Evolutionary conservation across 441 rosid species (phyloP).

Genomic region (Erodium texanum): DNA sequence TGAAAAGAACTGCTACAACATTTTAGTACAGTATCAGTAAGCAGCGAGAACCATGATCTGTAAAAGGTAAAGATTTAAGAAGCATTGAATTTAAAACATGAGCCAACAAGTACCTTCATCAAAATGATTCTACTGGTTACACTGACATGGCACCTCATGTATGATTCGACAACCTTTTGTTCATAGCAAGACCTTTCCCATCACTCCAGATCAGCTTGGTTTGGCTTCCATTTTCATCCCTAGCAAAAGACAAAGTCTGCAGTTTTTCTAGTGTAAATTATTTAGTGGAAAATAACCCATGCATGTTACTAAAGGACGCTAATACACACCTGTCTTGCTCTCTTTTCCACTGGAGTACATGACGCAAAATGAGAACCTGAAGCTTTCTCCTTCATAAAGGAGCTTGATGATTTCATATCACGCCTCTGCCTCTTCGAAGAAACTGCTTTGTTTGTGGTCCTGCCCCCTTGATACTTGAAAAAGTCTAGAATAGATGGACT

Average conservation of each 20-base stretch:
- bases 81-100: background rate
- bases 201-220: constrained; percentile 78
- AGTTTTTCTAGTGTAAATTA: constrained; percentile 6
- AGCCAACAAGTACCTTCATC: no score
- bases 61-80: background rate
- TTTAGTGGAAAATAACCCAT: no score
- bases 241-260: constrained; percentile 59
- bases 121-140: no score
- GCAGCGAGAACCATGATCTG: background rate
- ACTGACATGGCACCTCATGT: constrained; percentile 14
- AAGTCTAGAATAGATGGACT: constrained; percentile 75
- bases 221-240: constrained; percentile 50
- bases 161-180: constrained; percentile 26
- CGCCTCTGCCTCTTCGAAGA: constrained; percentile 58
- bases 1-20: background rate
- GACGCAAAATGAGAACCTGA: constrained; percentile 33
- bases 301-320: constrained; percentile 5
- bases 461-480: constrained; percentile 73
- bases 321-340: constrained; percentile 57
- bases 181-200: constrained; percentile 26
- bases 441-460: constrained; percentile 28
- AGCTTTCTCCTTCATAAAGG: constrained; percentile 31
- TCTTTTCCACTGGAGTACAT: constrained; percentile 66
- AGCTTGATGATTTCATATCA: constrained; percentile 18
- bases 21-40: background rate